These are phyloP conservation scores for Lecanosticta acicola DNA, from an alignment of 2,329 filamentous ascomycete genomes.

Conservation along the genomic window DNA sequence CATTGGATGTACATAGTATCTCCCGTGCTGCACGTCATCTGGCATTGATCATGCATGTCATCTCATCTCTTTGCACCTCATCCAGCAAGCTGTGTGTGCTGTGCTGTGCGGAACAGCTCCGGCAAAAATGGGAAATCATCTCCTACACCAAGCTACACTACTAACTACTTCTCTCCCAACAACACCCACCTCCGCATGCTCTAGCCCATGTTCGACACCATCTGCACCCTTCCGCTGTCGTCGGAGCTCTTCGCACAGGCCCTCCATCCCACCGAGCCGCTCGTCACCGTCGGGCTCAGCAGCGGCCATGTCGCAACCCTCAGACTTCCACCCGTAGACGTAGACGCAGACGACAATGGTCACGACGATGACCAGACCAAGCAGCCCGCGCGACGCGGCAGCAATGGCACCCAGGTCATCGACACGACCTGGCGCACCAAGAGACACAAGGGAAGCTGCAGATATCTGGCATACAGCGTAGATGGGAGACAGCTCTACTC, in stretches of 20 bases:
- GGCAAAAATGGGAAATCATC: too few relatives aligned
- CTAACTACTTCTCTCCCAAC: neutral
- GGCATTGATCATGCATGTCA: neutral
- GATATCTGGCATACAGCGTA: conserved; percentile 68
- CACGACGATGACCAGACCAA: conserved; percentile 38
- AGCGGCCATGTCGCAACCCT: conserved; percentile 82
- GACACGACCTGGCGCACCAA: conserved; percentile 80
- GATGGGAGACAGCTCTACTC: conserved; percentile 66
- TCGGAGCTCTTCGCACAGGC: conserved; percentile 85
- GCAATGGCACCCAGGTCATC: conserved; percentile 66
- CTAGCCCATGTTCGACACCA: conserved; percentile 76
- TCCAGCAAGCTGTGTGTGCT: too few relatives aligned
- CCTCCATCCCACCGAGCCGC: conserved; percentile 74
- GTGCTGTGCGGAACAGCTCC: too few relatives aligned
- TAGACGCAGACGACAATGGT: too few relatives aligned
- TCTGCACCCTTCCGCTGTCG: conserved; percentile 80
- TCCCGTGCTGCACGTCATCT: neutral
- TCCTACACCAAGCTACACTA: too few relatives aligned
- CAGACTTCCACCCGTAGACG: conserved; percentile 56
- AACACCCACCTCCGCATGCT: neutral
- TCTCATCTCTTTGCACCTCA: too few relatives aligned
- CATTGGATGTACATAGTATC: too few relatives aligned
- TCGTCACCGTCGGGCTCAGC: conserved; percentile 80
- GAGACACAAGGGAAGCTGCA: conserved; percentile 90
- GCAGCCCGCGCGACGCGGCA: conserved; percentile 31